phyloP scores from a whole-genome alignment of 2,329 filamentous ascomycete genomes.

The Pseudocercospora fijiensis region DNA sequence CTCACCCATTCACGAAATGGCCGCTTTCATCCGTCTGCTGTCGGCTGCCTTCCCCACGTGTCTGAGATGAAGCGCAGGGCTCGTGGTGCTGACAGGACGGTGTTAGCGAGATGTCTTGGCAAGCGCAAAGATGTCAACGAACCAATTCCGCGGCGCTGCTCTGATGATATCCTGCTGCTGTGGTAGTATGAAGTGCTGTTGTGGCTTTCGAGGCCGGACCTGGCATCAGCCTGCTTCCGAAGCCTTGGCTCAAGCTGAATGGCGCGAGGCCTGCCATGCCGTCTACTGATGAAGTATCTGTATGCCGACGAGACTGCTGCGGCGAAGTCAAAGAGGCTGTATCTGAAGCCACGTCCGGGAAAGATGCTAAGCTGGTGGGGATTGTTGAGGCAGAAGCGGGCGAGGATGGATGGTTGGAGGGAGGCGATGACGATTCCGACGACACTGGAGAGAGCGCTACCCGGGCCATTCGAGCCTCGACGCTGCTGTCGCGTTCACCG shows the following conservation, averaged over 20 bases:
- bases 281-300: slow-evolving; percentile 2
- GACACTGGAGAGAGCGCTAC: slow-evolving; percentile 4
- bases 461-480: slow-evolving; percentile 2
- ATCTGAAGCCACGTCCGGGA: slow-evolving; percentile 20
- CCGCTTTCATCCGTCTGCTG: slow-evolving; percentile 26
- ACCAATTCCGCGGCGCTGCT: not conserved
- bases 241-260: slow-evolving; percentile 17
- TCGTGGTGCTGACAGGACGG: not conserved
- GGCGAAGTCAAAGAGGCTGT: slow-evolving; percentile 18
- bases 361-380: slow-evolving; percentile 21
- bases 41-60: slow-evolving; percentile 7
- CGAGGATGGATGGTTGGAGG: not conserved
- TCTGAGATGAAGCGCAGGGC: not conserved
- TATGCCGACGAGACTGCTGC: slow-evolving; percentile 11
- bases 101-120: not conserved
- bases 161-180: not conserved
- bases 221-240: slow-evolving; percentile 5
- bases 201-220: slow-evolving; percentile 9
- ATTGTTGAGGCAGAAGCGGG: slow-evolving; percentile 2
- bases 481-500: not conserved
- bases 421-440: not conserved
- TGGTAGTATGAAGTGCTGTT: not conserved
- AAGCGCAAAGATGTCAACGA: not conserved
- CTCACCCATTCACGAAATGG: slow-evolving; percentile 26
- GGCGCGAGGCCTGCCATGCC: slow-evolving; percentile 25